Conservation (phyloP, 1,284 basidiomycete genomes). For the Inonotus obliquus region DNA sequence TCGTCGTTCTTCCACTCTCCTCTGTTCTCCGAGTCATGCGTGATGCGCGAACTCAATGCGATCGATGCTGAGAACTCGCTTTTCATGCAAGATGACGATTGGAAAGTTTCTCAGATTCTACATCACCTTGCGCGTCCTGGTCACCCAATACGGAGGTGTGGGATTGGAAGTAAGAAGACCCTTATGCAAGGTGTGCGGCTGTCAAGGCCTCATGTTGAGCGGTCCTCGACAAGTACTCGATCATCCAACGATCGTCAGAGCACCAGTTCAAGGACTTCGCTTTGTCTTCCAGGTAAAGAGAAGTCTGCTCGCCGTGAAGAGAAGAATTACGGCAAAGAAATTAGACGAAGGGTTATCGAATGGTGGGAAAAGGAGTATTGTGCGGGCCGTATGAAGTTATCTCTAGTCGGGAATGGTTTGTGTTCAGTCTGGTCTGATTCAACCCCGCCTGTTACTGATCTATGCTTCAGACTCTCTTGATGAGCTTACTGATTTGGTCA, state of each 20-base stretch:
- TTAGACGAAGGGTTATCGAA: conserved; percentile 84
- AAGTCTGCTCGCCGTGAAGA: too few relatives aligned
- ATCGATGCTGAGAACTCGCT: conserved; percentile 99
- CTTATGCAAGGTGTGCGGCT: conserved; percentile 62
- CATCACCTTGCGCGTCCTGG: conserved; percentile 80
- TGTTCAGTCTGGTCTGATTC: not conserved
- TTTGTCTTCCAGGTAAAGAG: too few relatives aligned
- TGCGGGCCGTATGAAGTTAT: conserved; percentile 90
- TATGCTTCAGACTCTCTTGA: conserved; percentile 67
- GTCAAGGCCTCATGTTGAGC: conserved; percentile 37
- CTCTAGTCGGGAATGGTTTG: conserved; percentile 83
- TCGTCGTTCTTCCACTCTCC: conserved; percentile 94
- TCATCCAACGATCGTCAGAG: not conserved
- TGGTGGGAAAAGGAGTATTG: conserved; percentile 96
- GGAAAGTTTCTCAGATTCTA: conserved; percentile 96
- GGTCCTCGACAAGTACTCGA: conserved; percentile 19
- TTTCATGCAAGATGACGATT: conserved; percentile 89
- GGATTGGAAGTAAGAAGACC: conserved; percentile 85
- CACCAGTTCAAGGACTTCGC: conserved; percentile 12
- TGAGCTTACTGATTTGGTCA: conserved; percentile 64
- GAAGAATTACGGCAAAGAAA: conserved; percentile 78
- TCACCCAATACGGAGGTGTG: conserved; percentile 92
- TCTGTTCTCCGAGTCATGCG: conserved; percentile 87
- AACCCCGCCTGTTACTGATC: not conserved
- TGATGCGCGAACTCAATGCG: conserved; percentile 91